These are phyloP conservation scores for Pestalotiopsis sp. DNA, from an alignment of 2,329 filamentous ascomycete species.

Conservation along the genomic window DNA sequence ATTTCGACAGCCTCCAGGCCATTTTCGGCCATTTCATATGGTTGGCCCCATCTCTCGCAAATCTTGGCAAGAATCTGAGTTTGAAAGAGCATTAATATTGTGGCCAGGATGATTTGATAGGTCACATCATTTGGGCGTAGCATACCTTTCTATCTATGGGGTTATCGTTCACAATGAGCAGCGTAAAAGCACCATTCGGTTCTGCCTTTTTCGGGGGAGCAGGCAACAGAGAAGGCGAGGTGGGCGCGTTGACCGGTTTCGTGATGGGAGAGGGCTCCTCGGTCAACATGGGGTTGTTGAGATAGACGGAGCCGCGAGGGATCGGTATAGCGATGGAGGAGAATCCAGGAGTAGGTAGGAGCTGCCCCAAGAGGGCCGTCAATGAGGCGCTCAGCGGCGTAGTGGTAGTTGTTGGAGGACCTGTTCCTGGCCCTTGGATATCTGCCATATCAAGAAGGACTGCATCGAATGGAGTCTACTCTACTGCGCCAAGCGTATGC, in stretches of 20 bases:
- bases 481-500: neutral
- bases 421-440: neutral
- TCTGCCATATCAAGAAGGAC: slow-evolving; percentile 4
- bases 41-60: slow-evolving; percentile 14
- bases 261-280: neutral
- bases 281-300: slow-evolving; percentile 1
- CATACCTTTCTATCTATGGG: slow-evolving; percentile 9
- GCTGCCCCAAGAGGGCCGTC: neutral
- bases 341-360: slow-evolving; percentile 12
- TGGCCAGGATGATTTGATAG: neutral
- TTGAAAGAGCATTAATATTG: neutral
- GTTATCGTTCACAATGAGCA: slow-evolving; percentile 10
- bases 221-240: neutral
- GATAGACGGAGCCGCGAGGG: slow-evolving; percentile 9
- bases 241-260: neutral
- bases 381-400: slow-evolving; percentile 2
- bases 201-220: neutral
- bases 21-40: slow-evolving; percentile 38
- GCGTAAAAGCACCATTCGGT: slow-evolving; percentile 5
- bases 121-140: neutral
- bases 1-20: slow-evolving; percentile 48
- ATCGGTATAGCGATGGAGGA: slow-evolving; percentile 15
- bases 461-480: neutral
- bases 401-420: neutral
- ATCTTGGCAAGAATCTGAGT: slow-evolving; percentile 12